Base-by-base conservation (phyloP, 2,329 filamentous ascomycete genomes). In the Aspergillus sp. region DNA sequence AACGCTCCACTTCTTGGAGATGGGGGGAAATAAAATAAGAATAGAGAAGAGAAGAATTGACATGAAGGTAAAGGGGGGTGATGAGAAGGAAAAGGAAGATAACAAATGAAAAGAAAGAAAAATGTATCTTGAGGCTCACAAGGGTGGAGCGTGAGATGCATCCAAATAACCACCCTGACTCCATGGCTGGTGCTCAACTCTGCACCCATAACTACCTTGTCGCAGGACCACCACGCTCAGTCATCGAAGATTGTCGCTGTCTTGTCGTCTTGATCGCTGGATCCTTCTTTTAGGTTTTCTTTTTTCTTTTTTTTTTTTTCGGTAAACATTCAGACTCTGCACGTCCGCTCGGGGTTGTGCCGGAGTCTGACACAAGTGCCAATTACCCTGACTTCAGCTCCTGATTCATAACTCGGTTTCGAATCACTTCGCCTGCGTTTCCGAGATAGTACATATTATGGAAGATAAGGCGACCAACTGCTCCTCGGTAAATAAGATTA, bases 401-500 rank as follows among this genome's bases (percentile, higher is more conserved):
- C 45, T 11, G 18, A 18, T 47, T 32, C 45, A 26, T 14, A 3
- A 49, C 22, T 36, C 45, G 29, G 53, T 39, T 16, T 52, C 56
- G 50, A 55, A 32, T 63, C 52, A 60, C 55, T 58, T 61, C 52
- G 56, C 57, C 59, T 46, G 59, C 39, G 56, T 53, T 62, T 54
- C 71, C 65, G 64, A 57, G 22, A 67, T 67, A 59, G 58, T 61
- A 55, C 63, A 66, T 63, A 72, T 71, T 69, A 73, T 70, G 67
- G 67, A 59, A 65, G 63, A 66, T 66, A 65, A 53, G 60, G 62
- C 55, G 60, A 63, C 58, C 58, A 59, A 62, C 58, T 63, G 62
- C 55, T 62, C 65, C 59, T 65, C 63, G 63, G 68, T 67, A 67
- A 71, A 68, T 68, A 75, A 78, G 69, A 79, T 76, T 80, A 81